Conservation (phyloP, 352 stramenopile species). For the Pythium biforme region DNA sequence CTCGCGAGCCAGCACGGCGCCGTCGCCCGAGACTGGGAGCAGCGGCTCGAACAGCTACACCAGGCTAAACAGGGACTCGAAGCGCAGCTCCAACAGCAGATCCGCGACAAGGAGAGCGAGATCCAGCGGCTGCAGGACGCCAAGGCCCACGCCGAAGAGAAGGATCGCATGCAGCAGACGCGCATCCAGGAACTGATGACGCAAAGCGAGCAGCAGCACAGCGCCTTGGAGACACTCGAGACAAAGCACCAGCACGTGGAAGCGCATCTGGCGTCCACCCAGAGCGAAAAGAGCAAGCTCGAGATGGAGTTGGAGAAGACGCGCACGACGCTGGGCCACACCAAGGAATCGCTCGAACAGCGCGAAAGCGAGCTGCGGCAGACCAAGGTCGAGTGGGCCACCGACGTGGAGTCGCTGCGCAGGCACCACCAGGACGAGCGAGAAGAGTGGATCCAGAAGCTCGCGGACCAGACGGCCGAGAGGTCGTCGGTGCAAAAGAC, state of each 20-base stretch:
- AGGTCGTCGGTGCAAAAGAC: slow-evolving; percentile 52
- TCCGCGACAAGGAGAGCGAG: slow-evolving; percentile 51
- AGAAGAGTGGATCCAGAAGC: slow-evolving; percentile 61
- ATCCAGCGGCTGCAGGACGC: slow-evolving; percentile 41
- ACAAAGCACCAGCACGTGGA: slow-evolving; percentile 31
- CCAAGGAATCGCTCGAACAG: slow-evolving; percentile 35
- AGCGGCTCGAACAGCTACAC: slow-evolving; percentile 33
- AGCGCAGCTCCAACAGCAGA: slow-evolving; percentile 40
- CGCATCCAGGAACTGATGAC: slow-evolving; percentile 44
- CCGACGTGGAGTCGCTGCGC: slow-evolving; percentile 39
- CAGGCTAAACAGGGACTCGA: slow-evolving; percentile 38
- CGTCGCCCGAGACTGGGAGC: slow-evolving; percentile 31
- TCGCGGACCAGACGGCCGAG: slow-evolving; percentile 62
- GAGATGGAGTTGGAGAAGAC: slow-evolving; percentile 60
- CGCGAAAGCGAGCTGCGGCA: slow-evolving; percentile 31
- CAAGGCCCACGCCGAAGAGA: slow-evolving; percentile 58
- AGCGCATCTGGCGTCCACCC: slow-evolving; percentile 34
- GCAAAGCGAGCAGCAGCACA: slow-evolving; percentile 38
- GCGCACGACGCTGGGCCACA: slow-evolving; percentile 47
- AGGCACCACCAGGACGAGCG: slow-evolving; percentile 41
- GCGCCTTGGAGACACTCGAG: slow-evolving; percentile 34
- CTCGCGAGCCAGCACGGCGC: slow-evolving; percentile 32
- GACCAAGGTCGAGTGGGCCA: slow-evolving; percentile 37
- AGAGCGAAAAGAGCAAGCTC: slow-evolving; percentile 27
- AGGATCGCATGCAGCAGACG: slow-evolving; percentile 36